Conservation (phyloP, 2,329 filamentous ascomycete species). For the Xylariaceae sp. region DNA sequence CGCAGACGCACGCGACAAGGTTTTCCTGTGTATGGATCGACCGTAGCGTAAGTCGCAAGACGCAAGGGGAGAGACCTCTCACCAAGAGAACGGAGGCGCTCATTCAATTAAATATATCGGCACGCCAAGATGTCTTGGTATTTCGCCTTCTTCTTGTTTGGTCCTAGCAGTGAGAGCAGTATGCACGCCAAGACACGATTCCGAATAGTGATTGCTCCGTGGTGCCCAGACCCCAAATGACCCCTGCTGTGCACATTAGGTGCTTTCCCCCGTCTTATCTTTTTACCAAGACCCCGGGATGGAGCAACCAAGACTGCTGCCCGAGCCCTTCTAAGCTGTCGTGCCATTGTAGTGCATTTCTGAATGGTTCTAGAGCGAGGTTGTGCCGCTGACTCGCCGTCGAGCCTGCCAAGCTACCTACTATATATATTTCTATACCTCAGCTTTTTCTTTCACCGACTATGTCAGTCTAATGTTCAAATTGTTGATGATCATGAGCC, state of each 20-base stretch:
- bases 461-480: too few species aligned
- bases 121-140: constrained; percentile 16
- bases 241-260: neutral
- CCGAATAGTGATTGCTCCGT: constrained; percentile 20
- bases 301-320: neutral
- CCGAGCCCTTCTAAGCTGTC: constrained; percentile 4
- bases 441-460: too few species aligned
- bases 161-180: neutral
- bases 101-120: constrained; percentile 11
- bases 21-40: too few species aligned
- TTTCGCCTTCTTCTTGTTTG: neutral
- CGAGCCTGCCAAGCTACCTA: constrained; percentile 2
- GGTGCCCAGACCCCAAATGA: constrained; percentile 15
- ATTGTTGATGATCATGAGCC: too few species aligned
- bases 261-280: constrained; percentile 24
- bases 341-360: constrained; percentile 4
- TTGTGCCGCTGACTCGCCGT: neutral
- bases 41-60: too few species aligned
- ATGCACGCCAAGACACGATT: constrained; percentile 20
- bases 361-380: neutral
- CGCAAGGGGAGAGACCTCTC: neutral
- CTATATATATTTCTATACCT: too few species aligned
- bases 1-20: too few species aligned
- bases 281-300: constrained; percentile 10
- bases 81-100: neutral